Evolutionary conservation across 2,329 filamentous ascomycete genomes (phyloP).

Genomic region (Rhexocercosporidium sp.): DNA sequence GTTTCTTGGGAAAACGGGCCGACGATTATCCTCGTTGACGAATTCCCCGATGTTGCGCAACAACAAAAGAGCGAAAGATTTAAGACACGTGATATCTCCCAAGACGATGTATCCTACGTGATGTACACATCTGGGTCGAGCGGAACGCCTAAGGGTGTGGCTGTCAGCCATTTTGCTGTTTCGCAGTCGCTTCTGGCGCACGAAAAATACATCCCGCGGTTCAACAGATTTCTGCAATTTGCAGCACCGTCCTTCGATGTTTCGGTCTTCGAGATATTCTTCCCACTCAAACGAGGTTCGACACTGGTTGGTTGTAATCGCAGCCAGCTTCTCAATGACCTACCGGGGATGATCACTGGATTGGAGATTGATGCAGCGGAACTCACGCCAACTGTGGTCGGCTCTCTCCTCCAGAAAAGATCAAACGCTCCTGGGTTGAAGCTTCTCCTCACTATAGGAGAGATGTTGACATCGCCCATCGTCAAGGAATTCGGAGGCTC

Average conservation of each 20-base stretch:
- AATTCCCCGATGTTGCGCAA: constrained; percentile 32
- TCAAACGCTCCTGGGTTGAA: constrained; percentile 69
- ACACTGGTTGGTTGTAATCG: constrained; percentile 77
- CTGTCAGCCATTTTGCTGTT: constrained; percentile 78
- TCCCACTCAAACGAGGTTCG: constrained; percentile 74
- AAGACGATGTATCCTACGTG: constrained; percentile 71
- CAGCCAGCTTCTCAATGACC: constrained; percentile 72
- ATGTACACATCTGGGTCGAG: constrained; percentile 95
- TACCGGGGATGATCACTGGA: constrained; percentile 67
- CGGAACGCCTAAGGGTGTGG: constrained; percentile 86
- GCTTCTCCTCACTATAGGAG: constrained; percentile 84
- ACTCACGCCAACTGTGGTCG: constrained; percentile 85
- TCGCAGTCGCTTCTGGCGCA: constrained; percentile 86
- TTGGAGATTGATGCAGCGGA: constrained; percentile 83
- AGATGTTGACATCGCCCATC: constrained; percentile 84
- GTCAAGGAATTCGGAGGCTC: constrained; percentile 76
- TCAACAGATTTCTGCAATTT: constrained; percentile 86
- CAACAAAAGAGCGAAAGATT: neutral
- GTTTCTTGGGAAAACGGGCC: constrained; percentile 46
- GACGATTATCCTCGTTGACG: constrained; percentile 49
- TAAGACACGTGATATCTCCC: constrained; percentile 22
- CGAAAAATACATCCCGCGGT: constrained; percentile 75
- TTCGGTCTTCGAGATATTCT: constrained; percentile 94
- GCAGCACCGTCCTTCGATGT: constrained; percentile 94
- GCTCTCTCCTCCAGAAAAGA: constrained; percentile 74